Evolutionary conservation across 345 rosid genomes (phyloP).

Genomic region (Atalantia buxifolia): DNA sequence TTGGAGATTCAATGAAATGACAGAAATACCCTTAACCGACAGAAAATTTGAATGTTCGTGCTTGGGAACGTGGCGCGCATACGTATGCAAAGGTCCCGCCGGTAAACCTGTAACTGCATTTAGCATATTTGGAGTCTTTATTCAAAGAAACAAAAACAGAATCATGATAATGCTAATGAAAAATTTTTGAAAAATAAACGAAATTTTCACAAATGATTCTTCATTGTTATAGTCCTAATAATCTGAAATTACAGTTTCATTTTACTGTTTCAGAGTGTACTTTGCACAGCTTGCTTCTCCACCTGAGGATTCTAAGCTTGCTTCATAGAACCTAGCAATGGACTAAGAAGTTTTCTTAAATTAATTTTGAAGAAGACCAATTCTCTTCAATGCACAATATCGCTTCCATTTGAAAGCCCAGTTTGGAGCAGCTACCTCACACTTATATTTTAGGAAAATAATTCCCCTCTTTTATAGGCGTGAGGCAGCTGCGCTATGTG

Average conservation of each 20-base stretch:
- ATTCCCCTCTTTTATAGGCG: too few species aligned
- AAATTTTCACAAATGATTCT: too few species aligned
- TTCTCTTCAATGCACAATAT: background rate
- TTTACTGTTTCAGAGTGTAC: slow-evolving; percentile 92
- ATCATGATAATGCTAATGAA: too few species aligned
- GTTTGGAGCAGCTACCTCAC: too few species aligned
- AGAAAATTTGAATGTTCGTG: background rate
- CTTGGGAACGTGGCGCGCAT: background rate
- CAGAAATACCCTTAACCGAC: background rate
- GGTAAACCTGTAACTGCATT: too few species aligned
- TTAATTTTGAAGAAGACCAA: background rate
- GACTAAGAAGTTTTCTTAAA: slow-evolving; percentile 3
- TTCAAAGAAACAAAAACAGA: too few species aligned
- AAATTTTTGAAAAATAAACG: too few species aligned
- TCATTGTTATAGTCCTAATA: too few species aligned
- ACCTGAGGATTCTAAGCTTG: slow-evolving; percentile 98
- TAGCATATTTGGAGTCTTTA: too few species aligned
- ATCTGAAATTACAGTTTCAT: slow-evolving; percentile 28
- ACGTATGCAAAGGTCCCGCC: too few species aligned
- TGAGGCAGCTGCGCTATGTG: too few species aligned
- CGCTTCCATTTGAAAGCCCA: background rate
- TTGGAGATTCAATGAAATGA: background rate
- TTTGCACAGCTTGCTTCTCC: slow-evolving; percentile 88
- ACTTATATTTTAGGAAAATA: too few species aligned
- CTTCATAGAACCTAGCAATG: slow-evolving; percentile 66